A percentile compares a stretch with the other conserved stretches of the same genome.
phyloP scores from a whole-genome alignment of 2,329 filamentous ascomycete genomes.

The Colletotrichum godetiae region DNA sequence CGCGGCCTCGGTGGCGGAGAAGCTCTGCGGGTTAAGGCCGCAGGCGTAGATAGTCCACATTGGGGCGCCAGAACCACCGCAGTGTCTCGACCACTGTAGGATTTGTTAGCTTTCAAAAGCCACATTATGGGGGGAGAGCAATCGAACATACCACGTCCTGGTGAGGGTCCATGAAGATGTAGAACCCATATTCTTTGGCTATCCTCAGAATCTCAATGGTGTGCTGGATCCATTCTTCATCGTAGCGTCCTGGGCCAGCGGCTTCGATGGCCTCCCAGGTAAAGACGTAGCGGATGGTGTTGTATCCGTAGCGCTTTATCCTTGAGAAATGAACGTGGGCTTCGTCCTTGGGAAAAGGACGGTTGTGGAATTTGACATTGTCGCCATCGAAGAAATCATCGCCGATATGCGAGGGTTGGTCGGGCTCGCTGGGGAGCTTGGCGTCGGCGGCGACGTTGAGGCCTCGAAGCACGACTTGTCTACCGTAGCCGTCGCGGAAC shows the following conservation, averaged over 20 bases:
- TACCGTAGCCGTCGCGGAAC: conserved; percentile 84
- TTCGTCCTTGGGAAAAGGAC: conserved; percentile 86
- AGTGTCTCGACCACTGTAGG: conserved; percentile 87
- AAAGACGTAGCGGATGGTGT: conserved; percentile 95
- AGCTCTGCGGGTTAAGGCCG: conserved; percentile 87
- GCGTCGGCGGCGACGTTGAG: conserved; percentile 94
- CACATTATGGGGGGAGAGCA: neutral
- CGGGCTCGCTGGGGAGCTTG: conserved; percentile 86
- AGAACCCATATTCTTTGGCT: conserved; percentile 92
- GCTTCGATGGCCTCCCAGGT: conserved; percentile 99
- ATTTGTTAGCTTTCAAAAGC: neutral
- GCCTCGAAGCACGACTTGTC: conserved; percentile 89
- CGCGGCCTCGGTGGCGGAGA: conserved; percentile 88
- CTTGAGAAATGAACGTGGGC: conserved; percentile 88
- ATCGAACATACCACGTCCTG: conserved; percentile 84
- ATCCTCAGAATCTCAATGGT: conserved; percentile 87
- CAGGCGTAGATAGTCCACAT: conserved; percentile 98
- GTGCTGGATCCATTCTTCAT: conserved; percentile 92
- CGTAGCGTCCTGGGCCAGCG: conserved; percentile 88
- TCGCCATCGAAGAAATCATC: conserved; percentile 93
- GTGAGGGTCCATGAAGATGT: conserved; percentile 98
- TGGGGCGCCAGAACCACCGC: conserved; percentile 93
- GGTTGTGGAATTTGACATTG: conserved; percentile 86
- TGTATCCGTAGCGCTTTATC: conserved; percentile 91
- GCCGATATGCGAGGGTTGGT: conserved; percentile 82